These are phyloP conservation scores for Cyclotella cryptica DNA, from an alignment of 108 stramenopile species.

Conservation along the genomic window DNA sequence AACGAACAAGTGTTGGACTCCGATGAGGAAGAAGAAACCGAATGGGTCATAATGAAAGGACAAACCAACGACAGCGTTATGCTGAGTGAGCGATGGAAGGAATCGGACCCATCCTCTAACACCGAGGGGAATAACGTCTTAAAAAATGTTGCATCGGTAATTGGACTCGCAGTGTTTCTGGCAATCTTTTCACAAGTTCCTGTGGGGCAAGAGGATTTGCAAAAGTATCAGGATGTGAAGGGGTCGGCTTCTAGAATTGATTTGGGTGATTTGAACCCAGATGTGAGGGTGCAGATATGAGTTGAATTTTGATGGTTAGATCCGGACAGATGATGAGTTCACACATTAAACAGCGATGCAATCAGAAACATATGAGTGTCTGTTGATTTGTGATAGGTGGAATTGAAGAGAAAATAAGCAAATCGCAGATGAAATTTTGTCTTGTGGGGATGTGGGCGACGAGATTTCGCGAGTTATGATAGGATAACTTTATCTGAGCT, in stretches of 20 bases:
- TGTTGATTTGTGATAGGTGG: too few relatives aligned
- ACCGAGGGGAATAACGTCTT: conserved; percentile 10
- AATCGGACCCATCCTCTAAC: conserved; percentile 11
- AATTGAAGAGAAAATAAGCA: too few relatives aligned
- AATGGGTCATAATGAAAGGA: conserved; percentile 23
- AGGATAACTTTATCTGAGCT: too few relatives aligned
- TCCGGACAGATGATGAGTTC: too few relatives aligned
- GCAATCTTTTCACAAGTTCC: conserved; percentile 46
- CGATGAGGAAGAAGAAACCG: conserved; percentile 7
- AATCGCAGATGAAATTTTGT: too few relatives aligned
- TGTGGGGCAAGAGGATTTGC: conserved; percentile 40
- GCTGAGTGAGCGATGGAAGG: conserved; percentile 55
- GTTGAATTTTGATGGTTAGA: not conserved
- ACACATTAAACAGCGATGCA: too few relatives aligned
- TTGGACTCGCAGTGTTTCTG: conserved; percentile 37
- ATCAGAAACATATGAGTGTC: too few relatives aligned
- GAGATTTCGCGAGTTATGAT: too few relatives aligned
- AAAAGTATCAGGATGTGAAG: conserved; percentile 46
- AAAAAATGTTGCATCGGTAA: conserved; percentile 21
- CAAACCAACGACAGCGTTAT: conserved; percentile 50
- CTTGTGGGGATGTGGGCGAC: too few relatives aligned
- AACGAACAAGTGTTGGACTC: not conserved
- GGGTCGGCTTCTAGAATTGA: conserved; percentile 43
- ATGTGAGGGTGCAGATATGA: conserved; percentile 21
- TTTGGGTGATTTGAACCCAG: conserved; percentile 57